Evolutionary conservation across 768 basidiomycete genomes (phyloP), one percentile per base, ranked within the genome.

Genomic region (Podaxis sp.): DNA sequence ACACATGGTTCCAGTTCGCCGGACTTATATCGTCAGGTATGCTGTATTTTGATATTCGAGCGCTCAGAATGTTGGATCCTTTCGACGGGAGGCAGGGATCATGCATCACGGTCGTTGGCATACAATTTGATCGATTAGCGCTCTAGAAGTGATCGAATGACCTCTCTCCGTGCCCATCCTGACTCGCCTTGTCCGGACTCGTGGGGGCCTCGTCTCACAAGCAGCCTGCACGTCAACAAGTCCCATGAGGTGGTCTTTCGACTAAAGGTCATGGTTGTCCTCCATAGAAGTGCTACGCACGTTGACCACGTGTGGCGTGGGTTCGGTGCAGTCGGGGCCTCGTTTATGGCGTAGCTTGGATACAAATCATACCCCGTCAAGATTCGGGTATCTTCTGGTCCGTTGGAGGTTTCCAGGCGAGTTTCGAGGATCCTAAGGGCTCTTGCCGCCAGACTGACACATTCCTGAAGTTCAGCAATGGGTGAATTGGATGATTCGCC

Each of bases 221-320:
- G 55, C 4, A 63, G 36, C 30, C 48, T 48, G 24, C 8, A 51
- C 15, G 61, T 63, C 24, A 63, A 51, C 9, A 26, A 22, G 39
- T 63, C 61, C 61, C 61, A 63, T 2, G 54, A 26, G 15, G 33
- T 46, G 1, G 17, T 7, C 36, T 57, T 56, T 17, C 8, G 52
- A 51, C n/a, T n/a, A 13, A 28, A 40, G 15, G 8, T 26, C 61
- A 63, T 63, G 11, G 26, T 42, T 12, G 48, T 56, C 42, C 61
- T 48, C 61, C 61, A 63, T 24, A 63, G n/a, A 15, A 63, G 48
- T 1, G 46, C 36, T n/a, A 42, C 54, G 11, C 61, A 63, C 17
- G 36, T 15, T n/a, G 51, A 36, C 61, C 61, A 63, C 15, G 24
- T 26, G 11, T 26, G 17, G 8, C 30, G 15, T 4, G 44, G 33